Base-by-base conservation (phyloP, 768 basidiomycete genomes). In the Cantharellus anzutake region DNA sequence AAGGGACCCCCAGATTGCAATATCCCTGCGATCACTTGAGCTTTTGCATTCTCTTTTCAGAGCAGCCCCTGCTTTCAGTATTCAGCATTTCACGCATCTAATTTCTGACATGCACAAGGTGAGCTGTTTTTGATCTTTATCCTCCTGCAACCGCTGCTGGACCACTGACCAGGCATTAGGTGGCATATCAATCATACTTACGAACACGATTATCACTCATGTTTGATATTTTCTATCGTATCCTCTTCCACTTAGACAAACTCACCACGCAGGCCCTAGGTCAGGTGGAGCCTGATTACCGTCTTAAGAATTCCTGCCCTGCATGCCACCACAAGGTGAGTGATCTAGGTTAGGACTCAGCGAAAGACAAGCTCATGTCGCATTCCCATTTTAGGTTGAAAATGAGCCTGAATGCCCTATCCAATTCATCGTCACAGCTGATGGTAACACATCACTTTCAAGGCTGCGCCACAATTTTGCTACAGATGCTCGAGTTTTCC, bases 161-260 rank as follows among this genome's bases (percentile, higher is more conserved):
- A 29, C 20, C 20, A 29, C 20, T 29, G 20, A 29, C 44, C 29
- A 11, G 34, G 57, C 38, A 48, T 3, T 51, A 72, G 68, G 62
- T 67, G 0, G 64, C 69, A 2, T 73, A 70, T 58, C 60, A 53
- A 4, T 64, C 59, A 4, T 51, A 41, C 1, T 41, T 58, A 11
- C 42, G 57, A 16, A 39, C 11, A 37, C 57, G 65, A 16, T 64
- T 76, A 35, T 64, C 69, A 1, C 64, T 69, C 35, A 63, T 71
- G 5, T 73, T 70, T 58, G 72, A 75, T 57, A 52, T 69, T 0
- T 75, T 73, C 60, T 67, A 75, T 5, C 35, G 58, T 0, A 68
- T 74, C 2, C 57, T 56, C 0, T 60, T 62, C 0, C 5, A 2
- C 0, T 65, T 73, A n/a, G 59, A 70, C 20, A 14, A 20, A 2